Conservation (phyloP, 768 basidiomycete species). For the Pholiota molesta region DNA sequence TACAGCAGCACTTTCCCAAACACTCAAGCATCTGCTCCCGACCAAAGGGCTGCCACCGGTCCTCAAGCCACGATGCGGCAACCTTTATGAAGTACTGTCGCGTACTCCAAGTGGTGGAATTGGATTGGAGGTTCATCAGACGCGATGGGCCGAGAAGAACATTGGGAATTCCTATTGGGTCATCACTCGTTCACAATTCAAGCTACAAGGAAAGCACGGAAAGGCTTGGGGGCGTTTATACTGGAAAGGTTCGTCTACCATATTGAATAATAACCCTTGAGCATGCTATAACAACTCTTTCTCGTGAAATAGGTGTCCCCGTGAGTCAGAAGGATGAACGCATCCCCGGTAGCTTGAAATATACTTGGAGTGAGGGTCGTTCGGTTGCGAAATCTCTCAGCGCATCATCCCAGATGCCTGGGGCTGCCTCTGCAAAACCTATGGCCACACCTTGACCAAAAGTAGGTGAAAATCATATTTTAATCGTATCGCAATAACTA, state of each 20-base stretch:
- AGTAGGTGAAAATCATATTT: background rate
- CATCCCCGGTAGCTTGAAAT: conserved; percentile 77
- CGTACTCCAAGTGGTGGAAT: conserved; percentile 68
- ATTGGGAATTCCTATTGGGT: conserved; percentile 75
- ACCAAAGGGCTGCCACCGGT: conserved; percentile 61
- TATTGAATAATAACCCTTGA: background rate
- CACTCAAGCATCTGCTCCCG: conserved; percentile 29
- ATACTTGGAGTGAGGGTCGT: conserved; percentile 66
- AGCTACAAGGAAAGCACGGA: conserved; percentile 73
- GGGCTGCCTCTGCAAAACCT: background rate
- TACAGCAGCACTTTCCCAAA: conserved; percentile 29
- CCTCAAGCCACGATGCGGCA: conserved; percentile 58
- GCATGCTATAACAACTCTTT: conserved; percentile 4
- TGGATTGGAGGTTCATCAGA: conserved; percentile 71
- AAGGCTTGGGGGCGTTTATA: conserved; percentile 82
- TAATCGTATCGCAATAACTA: background rate
- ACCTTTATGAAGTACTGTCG: conserved; percentile 73
- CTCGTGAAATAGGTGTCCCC: conserved; percentile 50
- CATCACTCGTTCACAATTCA: conserved; percentile 72
- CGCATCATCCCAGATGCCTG: background rate
- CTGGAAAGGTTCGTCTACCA: conserved; percentile 69
- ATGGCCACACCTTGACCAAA: conserved; percentile 14
- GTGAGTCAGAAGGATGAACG: conserved; percentile 63
- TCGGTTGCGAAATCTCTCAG: conserved; percentile 34
- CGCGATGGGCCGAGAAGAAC: conserved; percentile 71